Conservation (phyloP, 2,329 filamentous ascomycete genomes). For the Cladosporium oxysporum region DNA sequence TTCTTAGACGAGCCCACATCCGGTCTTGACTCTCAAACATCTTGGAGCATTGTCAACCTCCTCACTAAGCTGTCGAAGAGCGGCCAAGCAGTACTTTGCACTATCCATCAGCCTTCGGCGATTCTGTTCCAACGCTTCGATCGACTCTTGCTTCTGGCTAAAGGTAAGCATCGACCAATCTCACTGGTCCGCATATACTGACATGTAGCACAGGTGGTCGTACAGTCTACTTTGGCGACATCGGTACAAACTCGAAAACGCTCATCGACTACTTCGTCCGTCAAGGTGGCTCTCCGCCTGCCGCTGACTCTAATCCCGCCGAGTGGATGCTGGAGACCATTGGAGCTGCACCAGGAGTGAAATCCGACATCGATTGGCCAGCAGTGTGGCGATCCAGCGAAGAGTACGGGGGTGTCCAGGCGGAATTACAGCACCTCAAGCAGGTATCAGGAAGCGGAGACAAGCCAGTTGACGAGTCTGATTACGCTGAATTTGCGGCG, state of each 20-base stretch:
- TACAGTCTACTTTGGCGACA: conserved; percentile 51
- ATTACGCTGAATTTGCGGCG: conserved; percentile 42
- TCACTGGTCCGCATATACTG: neutral
- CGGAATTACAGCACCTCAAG: conserved; percentile 38
- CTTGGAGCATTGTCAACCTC: conserved; percentile 65
- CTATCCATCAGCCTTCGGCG: conserved; percentile 50
- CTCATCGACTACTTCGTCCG: conserved; percentile 58
- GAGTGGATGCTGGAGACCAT: conserved; percentile 66
- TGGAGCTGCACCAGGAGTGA: conserved; percentile 30
- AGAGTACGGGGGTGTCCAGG: conserved; percentile 30
- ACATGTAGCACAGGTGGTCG: neutral
- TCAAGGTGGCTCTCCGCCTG: conserved; percentile 63
- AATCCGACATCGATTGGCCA: conserved; percentile 40
- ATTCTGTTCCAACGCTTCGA: conserved; percentile 51
- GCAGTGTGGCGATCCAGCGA: conserved; percentile 36
- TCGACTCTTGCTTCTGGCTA: conserved; percentile 45
- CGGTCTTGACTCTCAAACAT: conserved; percentile 64
- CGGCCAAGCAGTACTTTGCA: conserved; percentile 50
- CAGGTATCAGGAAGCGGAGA: conserved; percentile 24
- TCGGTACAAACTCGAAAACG: conserved; percentile 44
- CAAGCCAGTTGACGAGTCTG: conserved; percentile 32
- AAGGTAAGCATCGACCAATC: conserved; percentile 15
- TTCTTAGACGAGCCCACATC: conserved; percentile 63
- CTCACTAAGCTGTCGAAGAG: conserved; percentile 60
- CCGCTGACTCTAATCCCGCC: conserved; percentile 62